Base-by-base conservation (phyloP, 2,329 filamentous ascomycete genomes). In the Paraphoma sp. region DNA sequence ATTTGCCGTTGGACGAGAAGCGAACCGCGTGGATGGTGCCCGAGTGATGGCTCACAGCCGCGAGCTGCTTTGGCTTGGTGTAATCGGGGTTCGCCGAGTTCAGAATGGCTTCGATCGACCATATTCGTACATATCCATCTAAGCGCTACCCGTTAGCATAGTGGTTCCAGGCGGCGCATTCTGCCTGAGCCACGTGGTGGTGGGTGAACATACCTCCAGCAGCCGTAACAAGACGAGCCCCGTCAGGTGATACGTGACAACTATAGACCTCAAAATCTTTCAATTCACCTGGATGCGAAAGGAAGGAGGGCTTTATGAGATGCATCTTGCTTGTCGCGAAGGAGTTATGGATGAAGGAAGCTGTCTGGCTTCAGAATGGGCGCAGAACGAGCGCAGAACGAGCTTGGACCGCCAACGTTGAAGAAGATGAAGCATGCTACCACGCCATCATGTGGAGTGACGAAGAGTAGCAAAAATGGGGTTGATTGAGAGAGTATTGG, bases 201-300 rank as follows among this genome's bases (percentile, higher is more conserved):
- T 45, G 60, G 56, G 48, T 59, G 36, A 43, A 73, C 87, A 77
- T 81, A 93, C 90, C 90, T 85, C 95, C 94, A 70, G 93, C 95
- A 60, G 94, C 95, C 17, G 95, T 98, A 47, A 94, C 95, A 54
- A 99, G 85, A 63, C 95, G 88, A 73, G 88, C 89, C 65, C 94
- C 95, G 80, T 99, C 95, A 12, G 95, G 92, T 29, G 95, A 99
- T 63, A 99, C 88, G 83, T 98, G 92, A 78, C 94, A 98, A 80
- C 92, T 97, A 82, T 98, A 99, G 65, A 98, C 94, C 80, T 99
- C 95, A 74, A 96, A 96, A 76, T 98, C 93, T 76, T 97, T 98
- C 77, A 96, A 92, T 82, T 99, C 95, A 76, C 94, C 90, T 92
- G 70, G 55, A 48, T 53, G 23, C 23, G 50, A 52, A 54, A 48